Base-by-base conservation (phyloP, 768 basidiomycete species). In the Suillus bovinus region DNA sequence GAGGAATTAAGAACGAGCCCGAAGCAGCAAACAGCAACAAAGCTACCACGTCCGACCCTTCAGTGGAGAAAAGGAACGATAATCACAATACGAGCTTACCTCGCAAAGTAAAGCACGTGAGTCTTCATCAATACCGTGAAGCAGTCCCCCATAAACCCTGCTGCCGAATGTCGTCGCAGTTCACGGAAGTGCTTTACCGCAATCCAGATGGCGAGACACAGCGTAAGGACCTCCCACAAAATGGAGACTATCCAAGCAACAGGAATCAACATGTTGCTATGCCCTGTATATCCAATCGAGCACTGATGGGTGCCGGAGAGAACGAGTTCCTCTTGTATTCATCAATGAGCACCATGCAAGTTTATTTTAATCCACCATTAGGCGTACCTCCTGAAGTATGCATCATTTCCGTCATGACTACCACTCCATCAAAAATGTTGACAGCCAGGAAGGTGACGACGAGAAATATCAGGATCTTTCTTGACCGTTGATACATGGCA, bases 351-450 rank as follows among this genome's bases (percentile, higher is more conserved):
- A 2, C 2, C 0, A 41, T 20, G 20, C 2, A 41, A 3, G 0
- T 41, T 41, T 41, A 2, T 17, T 41, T 3, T 41, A 7, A 41
- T 41, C 8, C 17, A 41, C 5, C 8, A 41, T 41, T 20, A 20
- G 9, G 17, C 17, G 3, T 20, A 41, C 41, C 41, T 8, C 17
- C 17, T 41, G 41, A 41, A 41, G 41, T 20, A 41, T 41, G 20
- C 17, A 20, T 41, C 8, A 1, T 20, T 41, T 0, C 1, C 41
- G 4, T 8, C 0, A 41, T 17, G 1, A 0, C 0, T 4, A 1
- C 20, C 20, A n/a, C 41, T 20, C 9, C 41, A 1, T n/a, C 4
- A 9, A 42, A 42, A n/a, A 4, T 4, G 8, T 4, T 20, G 20
- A 9, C 4, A 42, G 20, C 20, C 41, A 42, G 41, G 41, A 42